Conservation (phyloP, 345 rosid species). For the Lagerstroemia speciosa region DNA sequence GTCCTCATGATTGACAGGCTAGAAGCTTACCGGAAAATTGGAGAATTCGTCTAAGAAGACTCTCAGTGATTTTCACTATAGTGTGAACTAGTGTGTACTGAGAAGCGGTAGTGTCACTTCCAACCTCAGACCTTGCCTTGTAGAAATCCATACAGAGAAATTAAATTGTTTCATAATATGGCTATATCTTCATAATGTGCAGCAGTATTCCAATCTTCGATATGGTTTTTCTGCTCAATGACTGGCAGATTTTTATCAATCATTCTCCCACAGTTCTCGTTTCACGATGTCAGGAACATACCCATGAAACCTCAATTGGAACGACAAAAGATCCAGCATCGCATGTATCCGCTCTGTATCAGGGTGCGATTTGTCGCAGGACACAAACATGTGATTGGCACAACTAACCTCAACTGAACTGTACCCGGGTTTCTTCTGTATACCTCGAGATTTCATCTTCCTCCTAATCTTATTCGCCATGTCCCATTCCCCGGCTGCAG, state of each 20-base stretch:
- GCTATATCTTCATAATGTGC: background rate
- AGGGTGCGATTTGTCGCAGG: constrained; percentile 47
- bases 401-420: constrained; percentile 61
- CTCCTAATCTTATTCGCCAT: constrained; percentile 60
- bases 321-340: constrained; percentile 40
- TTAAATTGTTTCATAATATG: background rate
- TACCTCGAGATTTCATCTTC: constrained; percentile 57
- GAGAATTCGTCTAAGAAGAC: background rate
- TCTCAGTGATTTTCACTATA: background rate
- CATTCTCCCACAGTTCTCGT: background rate
- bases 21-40: background rate
- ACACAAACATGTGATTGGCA: constrained; percentile 54
- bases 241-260: background rate
- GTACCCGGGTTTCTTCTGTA: constrained; percentile 63
- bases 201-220: background rate
- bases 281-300: constrained; percentile 2
- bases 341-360: constrained; percentile 31
- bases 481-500: constrained; percentile 65
- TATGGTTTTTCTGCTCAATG: background rate
- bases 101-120: background rate
- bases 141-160: background rate
- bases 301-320: constrained; percentile 15
- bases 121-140: background rate
- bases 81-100: background rate
- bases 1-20: constrained; percentile 15